Evolutionary conservation across 1,284 basidiomycete species (phyloP), one percentile per base, ranked within the genome.

Genomic region (Malassezia yamatoensis): DNA sequence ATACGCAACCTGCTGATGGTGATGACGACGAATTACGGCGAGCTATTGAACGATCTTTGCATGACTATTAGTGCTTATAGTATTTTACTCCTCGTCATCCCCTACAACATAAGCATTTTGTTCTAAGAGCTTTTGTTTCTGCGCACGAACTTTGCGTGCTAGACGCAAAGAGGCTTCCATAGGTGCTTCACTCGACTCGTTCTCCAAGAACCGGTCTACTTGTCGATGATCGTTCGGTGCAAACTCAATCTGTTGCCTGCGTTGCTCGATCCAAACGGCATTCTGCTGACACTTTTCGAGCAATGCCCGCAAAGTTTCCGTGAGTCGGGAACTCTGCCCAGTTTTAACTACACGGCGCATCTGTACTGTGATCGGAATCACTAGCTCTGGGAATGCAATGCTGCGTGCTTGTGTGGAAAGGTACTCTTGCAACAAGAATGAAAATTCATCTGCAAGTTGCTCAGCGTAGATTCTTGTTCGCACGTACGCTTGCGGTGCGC

Each of bases 331-430:
- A 51, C 58, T 64, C 11, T 63, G 60, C 15, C 58, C 63, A 24
- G 57, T 54, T 60, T 70, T 71, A 21, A 72, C 61, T 18, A 58
- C 24, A 39, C 72, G 57, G 53, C 64, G 64, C 34, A 73, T 54
- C 60, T 70, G 67, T 29, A 86, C 81, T n/a, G 84, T 77, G 37
- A 91, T 78, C 1, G 93, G 90, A n/a, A 96, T 82, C 12, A 84
- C 81, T 50, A 94, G 79, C 77, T 99, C 94, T 1, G 93, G 93
- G 78, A 96, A 96, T 0, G 88, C 88, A 54, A 96, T 68, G 43
- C 60, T 63, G 24, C 62, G 45, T 12, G 68, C 62, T 29, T 72
- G 85, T 74, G 86, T 87, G 0, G 61, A 78, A 73, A 78, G 69
- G 78, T 87, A 58, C 90, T 75, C 93, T 10, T 85, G 83, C 40